A percentile compares a stretch with the other conserved stretches of the same genome.
Evolutionary conservation across 2,329 filamentous ascomycete genomes (phyloP).

Genomic region (Penicillium sp.): DNA sequence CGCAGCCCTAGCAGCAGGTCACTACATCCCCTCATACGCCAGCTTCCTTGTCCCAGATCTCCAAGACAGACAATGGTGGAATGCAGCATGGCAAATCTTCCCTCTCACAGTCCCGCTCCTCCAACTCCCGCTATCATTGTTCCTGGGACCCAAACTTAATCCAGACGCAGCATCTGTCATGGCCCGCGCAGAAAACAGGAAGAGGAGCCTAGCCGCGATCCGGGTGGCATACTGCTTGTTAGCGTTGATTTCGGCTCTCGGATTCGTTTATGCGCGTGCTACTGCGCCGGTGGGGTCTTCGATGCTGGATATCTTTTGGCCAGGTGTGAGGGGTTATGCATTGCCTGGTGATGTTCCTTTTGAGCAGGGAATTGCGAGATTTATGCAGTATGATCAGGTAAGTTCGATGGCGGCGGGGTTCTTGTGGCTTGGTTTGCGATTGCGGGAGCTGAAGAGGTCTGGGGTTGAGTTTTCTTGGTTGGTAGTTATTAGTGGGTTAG

Average conservation of each 20-base stretch:
- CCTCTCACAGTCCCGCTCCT: neutral
- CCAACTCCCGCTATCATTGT: neutral
- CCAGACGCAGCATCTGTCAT: neutral
- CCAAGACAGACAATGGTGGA: neutral
- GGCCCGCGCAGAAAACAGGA: neutral
- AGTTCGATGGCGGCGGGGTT: neutral
- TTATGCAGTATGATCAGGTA: neutral
- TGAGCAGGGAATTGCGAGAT: neutral
- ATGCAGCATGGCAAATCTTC: conserved; percentile 1
- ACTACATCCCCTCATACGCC: neutral
- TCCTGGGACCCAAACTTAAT: neutral
- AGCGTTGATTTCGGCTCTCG: neutral
- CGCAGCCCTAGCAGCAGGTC: neutral
- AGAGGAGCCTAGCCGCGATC: neutral
- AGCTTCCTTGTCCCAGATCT: neutral
- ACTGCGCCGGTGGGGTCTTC: neutral
- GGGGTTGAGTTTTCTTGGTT: neutral
- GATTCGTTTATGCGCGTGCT: neutral
- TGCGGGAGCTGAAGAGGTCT: neutral
- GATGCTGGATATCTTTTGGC: neutral
- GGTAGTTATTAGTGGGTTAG: neutral
- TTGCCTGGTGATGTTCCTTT: neutral
- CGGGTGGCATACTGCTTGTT: neutral
- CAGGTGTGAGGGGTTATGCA: neutral
- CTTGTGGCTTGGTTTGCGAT: neutral